Percentiles rank a stretch among this genome's conserved stretches.
These are phyloP conservation scores for Saccharomycopsis sp. DNA, from an alignment of 805 yeast genomes.

Conservation along the genomic window DNA sequence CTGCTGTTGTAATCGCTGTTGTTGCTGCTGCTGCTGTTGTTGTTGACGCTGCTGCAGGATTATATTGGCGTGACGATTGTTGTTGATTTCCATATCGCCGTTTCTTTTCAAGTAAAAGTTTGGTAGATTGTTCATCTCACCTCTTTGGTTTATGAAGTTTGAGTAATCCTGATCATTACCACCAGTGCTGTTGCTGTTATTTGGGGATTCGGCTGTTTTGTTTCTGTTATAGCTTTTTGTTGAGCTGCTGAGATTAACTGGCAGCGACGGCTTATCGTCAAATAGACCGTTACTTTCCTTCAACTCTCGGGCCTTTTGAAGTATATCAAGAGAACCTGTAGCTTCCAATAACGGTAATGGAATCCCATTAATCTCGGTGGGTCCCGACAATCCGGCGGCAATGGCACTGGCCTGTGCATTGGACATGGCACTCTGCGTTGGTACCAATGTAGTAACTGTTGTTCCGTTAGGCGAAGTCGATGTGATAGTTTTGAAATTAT, in stretches of 20 bases:
- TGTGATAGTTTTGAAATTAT: slow-evolving; percentile 78
- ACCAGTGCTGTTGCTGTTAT: not conserved
- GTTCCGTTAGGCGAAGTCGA: slow-evolving; percentile 91
- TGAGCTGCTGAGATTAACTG: not conserved
- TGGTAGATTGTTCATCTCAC: not conserved
- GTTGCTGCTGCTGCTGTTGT: not conserved
- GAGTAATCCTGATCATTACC: not conserved
- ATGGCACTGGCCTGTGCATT: slow-evolving; percentile 52
- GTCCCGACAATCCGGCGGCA: slow-evolving; percentile 48
- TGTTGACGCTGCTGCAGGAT: not conserved
- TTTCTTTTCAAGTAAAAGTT: not conserved
- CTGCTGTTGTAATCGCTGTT: slow-evolving; percentile 1
- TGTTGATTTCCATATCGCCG: slow-evolving; percentile 1
- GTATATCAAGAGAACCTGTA: slow-evolving; percentile 43
- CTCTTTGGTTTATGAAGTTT: not conserved
- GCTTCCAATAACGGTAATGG: slow-evolving; percentile 70
- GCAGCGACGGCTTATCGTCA: too few relatives aligned
- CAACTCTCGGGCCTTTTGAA: not conserved
- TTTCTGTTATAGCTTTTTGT: not conserved
- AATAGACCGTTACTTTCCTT: not conserved
- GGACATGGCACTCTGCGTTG: slow-evolving; percentile 69
- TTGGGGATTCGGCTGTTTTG: not conserved
- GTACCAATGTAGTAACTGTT: slow-evolving; percentile 80
- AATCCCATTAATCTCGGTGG: slow-evolving; percentile 60
- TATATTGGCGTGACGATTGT: not conserved